Base-by-base conservation (phyloP, 192 early-diverging fungal genomes). In the Dissophora ornata region DNA sequence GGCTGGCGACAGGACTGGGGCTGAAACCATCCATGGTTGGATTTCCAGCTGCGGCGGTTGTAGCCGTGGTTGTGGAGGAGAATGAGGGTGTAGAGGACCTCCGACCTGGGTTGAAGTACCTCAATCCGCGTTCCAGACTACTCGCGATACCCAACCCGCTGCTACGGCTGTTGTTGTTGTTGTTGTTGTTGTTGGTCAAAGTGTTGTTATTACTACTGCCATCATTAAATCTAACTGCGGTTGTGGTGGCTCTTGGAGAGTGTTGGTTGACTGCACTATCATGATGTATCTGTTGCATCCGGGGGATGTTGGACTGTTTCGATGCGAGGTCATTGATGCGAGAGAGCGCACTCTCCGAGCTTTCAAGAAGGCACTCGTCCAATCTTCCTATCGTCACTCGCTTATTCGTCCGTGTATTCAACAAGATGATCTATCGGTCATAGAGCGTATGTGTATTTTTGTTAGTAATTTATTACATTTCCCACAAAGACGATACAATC, bases 11-110 rank as follows among this genome's bases (percentile, higher is more conserved):
- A 38, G 36, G 13, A 38, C 36, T 38, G 36, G 36, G 36, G 36
- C 13, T 6, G 36, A 38, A 13, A 38, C 36, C 36, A 9, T 6
- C 36, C n/a, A n/a, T n/a, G n/a, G n/a, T 46, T 45, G 26, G 28
- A 25, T 11, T 26, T 38, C 7, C 6, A 22, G 50, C 38, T 24
- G 30, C 19, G 9, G 12, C 73, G 11, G 24, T 80, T 24, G 32
- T 26, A 11, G 38, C 41, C n/a, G 28, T 40, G 11, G 57, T 13
- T 47, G 26, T 1, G 1, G 42, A 25, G 30, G 12, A 16, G 11
- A 62, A 67, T 16, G 73, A 77, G 3, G 71, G 57, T 3, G 71
- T 75, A 19, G 71, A 65, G 10, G 73, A 77, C n/a, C 73, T 54
- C 10, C 63, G 44, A 5, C 63, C 58, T 8, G 46, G 24, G 16